Base-by-base conservation (phyloP, 2,329 filamentous ascomycete genomes). In the Colletotrichum sp. region DNA sequence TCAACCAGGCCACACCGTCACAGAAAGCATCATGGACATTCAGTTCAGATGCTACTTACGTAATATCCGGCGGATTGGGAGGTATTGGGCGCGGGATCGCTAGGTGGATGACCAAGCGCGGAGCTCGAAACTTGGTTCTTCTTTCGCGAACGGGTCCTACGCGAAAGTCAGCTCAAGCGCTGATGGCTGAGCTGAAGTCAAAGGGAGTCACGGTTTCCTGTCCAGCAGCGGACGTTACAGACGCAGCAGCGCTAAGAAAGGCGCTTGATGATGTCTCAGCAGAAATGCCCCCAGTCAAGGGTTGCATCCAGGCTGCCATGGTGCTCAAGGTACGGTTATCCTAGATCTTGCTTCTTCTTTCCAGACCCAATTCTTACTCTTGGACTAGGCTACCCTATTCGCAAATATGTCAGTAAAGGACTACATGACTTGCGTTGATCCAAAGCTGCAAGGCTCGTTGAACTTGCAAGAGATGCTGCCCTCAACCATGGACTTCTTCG, bases 331-430 rank as follows among this genome's bases (percentile, higher is more conserved):
- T 49, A 49, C n/a, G 44, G 44, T 7, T 13, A 49, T 1, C n/a
- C 44, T 21, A 6, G n/a, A 21, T 21, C n/a, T 49, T 21, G n/a
- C n/a, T 49, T 21, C 44, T 49, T 49, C 44, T 49, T 49, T 21
- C 44, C 10, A 49, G 44, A 21, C 32, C 32, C 6, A 7, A 36
- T 21, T 21, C 44, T 49, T 49, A 49, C n/a, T 12, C 18, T 71
- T 79, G 30, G 90, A 91, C 76, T 81, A 83, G 3, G 80, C 88
- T 49, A 49, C 44, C 9, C 44, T 49, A 1, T 90, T 90, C 71
- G 83, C 86, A 24, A 86, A 86, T 76, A 90, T 92, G 89, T 83
- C 82, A 0, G 85, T 84, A 71, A 80, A 82, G 1, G 82, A 87
- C 66, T 91, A 89, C 87, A 76, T 78, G 9, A 77, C 82, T 4